These are phyloP conservation scores for Fusarium succisae DNA, from an alignment of 2,329 filamentous ascomycete genomes.

Conservation along the genomic window DNA sequence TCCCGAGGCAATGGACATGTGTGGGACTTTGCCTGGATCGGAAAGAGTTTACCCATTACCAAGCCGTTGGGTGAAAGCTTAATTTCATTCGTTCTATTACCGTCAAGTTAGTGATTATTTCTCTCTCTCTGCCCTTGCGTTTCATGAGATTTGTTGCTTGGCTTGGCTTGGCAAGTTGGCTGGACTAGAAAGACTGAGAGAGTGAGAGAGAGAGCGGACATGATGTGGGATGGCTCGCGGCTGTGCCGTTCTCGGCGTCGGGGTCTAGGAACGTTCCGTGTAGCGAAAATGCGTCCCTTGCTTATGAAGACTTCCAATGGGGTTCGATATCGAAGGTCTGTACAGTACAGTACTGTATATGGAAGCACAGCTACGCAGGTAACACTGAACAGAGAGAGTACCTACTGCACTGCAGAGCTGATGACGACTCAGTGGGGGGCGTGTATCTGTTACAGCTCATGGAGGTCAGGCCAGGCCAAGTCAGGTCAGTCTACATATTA, in stretches of 20 bases:
- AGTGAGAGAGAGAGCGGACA: neutral
- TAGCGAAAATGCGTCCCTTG: constrained; percentile 4
- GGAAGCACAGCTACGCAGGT: neutral
- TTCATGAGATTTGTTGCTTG: neutral
- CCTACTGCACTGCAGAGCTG: neutral
- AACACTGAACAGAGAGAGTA: neutral
- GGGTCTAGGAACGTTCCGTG: constrained; percentile 1
- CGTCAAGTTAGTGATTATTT: neutral
- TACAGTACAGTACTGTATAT: neutral
- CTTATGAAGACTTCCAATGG: neutral
- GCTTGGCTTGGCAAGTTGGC: neutral
- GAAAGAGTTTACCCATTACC: neutral
- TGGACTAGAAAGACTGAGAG: neutral
- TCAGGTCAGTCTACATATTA: neutral
- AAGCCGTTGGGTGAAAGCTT: constrained; percentile 31
- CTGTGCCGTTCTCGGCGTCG: neutral
- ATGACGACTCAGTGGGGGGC: constrained; percentile 20
- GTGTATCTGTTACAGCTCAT: neutral
- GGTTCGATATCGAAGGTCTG: neutral
- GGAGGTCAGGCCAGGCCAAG: neutral
- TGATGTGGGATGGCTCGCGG: neutral
- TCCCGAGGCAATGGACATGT: constrained; percentile 18
- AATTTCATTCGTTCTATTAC: constrained; percentile 1
- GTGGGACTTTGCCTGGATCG: constrained; percentile 6
- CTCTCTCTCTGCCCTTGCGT: neutral